Percentiles rank a stretch among this genome's conserved stretches.
These are phyloP conservation scores for Nicotiana knightiana DNA, from an alignment of 257 asterid genomes.

Conservation along the genomic window DNA sequence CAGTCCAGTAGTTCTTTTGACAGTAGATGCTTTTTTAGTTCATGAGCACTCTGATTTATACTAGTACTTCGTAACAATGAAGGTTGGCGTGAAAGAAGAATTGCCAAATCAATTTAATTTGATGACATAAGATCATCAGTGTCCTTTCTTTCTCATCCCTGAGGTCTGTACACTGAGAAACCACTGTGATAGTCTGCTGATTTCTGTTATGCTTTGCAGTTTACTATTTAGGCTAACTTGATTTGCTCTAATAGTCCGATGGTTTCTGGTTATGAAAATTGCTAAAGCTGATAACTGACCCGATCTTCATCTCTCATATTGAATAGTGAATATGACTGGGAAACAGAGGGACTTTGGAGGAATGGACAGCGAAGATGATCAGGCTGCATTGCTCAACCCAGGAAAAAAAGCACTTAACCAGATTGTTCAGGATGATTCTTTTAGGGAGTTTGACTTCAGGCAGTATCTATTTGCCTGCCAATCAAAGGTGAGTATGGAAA, in stretches of 20 bases:
- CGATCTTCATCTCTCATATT: conserved; percentile 19
- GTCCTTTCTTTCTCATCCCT: not conserved
- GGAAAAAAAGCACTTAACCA: conserved; percentile 65
- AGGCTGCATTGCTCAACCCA: conserved; percentile 76
- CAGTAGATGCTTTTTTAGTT: not conserved
- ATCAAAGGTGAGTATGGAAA: conserved; percentile 67
- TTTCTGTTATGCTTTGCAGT: not conserved
- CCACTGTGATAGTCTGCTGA: not conserved
- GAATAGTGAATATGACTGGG: conserved; percentile 65
- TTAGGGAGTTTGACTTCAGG: conserved; percentile 95
- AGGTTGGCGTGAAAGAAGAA: not conserved
- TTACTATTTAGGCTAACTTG: not conserved
- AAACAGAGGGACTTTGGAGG: conserved; percentile 88
- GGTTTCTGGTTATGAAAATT: not conserved
- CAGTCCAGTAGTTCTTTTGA: not conserved
- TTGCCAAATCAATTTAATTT: not conserved
- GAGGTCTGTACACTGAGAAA: not conserved
- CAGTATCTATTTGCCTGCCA: conserved; percentile 98
- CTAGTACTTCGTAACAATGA: not conserved
- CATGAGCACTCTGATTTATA: not conserved
- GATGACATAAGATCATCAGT: not conserved
- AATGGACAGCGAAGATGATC: conserved; percentile 80
- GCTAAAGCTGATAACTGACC: not conserved
- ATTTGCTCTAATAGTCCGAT: not conserved
- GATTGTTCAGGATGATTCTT: conserved; percentile 87